Conservation (phyloP, 345 rosid genomes). For the Eucalyptus tenuipes region DNA sequence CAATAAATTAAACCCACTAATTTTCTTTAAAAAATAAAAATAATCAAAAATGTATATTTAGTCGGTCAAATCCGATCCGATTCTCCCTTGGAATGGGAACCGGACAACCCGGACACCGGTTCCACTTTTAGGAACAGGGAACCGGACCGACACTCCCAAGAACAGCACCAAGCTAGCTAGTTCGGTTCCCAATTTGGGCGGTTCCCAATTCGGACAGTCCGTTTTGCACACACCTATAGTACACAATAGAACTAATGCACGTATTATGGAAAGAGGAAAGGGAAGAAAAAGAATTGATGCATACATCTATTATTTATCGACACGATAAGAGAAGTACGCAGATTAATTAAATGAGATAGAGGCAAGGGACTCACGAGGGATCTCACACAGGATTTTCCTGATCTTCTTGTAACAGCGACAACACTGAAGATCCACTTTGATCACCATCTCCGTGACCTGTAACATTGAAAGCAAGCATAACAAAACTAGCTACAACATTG, state of each 20-base stretch:
- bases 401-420: background rate
- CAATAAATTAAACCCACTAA: background rate
- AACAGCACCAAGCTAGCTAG: background rate
- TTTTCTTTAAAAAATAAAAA: too few species aligned
- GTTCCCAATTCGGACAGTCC: rapidly evolving
- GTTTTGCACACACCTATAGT: background rate
- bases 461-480: background rate
- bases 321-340: background rate
- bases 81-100: too few species aligned
- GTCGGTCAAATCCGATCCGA: background rate
- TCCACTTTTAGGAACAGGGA: too few species aligned
- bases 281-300: background rate
- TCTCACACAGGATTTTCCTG: background rate
- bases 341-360: background rate
- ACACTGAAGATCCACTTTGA: background rate
- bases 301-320: background rate
- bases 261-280: background rate
- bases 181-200: background rate
- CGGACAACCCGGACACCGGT: rapidly evolving
- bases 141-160: rapidly evolving
- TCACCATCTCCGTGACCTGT: background rate
- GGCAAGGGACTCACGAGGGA: background rate
- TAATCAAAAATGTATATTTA: rapidly evolving
- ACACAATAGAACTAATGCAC: rapidly evolving
- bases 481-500: background rate